Evolutionary conservation across 2,329 filamentous ascomycete genomes (phyloP).

Genomic region (Ceratocystis variospora): DNA sequence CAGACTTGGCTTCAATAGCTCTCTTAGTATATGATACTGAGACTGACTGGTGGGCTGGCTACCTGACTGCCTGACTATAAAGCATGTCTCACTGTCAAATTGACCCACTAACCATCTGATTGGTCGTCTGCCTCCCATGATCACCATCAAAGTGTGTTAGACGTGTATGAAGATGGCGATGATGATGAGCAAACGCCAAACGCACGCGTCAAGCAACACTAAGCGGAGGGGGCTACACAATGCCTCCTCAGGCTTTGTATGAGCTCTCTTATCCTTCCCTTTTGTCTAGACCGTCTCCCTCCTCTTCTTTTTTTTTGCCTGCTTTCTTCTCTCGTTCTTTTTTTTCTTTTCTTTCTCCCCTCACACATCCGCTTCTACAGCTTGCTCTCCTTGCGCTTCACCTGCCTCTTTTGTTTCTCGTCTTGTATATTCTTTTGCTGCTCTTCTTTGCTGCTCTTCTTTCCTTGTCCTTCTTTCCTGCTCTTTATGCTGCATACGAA

Average conservation of each 20-base stretch:
- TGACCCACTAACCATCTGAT: too few species aligned
- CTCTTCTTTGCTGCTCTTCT: neutral
- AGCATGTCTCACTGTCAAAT: too few species aligned
- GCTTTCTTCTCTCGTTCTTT: neutral
- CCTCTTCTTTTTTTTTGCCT: neutral
- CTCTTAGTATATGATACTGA: too few species aligned
- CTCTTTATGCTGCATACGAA: neutral
- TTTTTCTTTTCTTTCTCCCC: neutral
- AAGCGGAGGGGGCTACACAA: too few species aligned
- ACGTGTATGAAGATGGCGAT: neutral
- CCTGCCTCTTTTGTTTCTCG: neutral
- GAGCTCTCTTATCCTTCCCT: neutral
- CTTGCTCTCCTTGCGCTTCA: neutral
- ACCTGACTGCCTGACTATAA: too few species aligned
- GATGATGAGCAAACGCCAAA: neutral
- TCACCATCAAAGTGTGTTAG: conserved; percentile 1
- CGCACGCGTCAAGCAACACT: too few species aligned
- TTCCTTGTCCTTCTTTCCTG: neutral
- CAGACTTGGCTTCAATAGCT: too few species aligned
- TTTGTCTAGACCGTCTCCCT: neutral
- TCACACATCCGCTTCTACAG: neutral
- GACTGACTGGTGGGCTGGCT: too few species aligned
- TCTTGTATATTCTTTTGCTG: neutral
- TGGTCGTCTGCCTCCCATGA: neutral
- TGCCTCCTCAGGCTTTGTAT: too few species aligned